Evolutionary conservation across 2,329 filamentous ascomycete genomes (phyloP), one percentile per base, ranked within the genome.

Genomic region (Bipolaris sorokiniana): DNA sequence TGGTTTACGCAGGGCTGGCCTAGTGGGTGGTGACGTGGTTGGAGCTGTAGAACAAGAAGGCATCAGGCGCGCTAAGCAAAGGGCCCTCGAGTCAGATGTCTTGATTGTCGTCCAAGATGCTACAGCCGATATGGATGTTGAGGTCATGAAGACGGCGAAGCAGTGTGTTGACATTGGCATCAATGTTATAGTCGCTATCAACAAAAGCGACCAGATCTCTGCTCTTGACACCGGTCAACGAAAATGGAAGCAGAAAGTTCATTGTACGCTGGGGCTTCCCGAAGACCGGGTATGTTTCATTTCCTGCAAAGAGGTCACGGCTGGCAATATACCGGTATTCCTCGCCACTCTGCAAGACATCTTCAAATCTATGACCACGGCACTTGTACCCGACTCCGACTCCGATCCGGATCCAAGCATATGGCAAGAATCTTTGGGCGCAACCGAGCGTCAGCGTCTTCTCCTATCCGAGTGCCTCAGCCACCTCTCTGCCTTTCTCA

Each of bases 21-120:
- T 73, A 58, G 65, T 60, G 16, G 64, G 66, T 48, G 53, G 67
- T 26, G 58, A 67, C 53, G 62, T 68, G 4, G 86, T 97, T 58
- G 91, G 92, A 0, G 81, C 84, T 9, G 83, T 99, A 23, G 95
- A 99, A 72, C 81, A 88, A 72, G 95, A 99, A 76, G 95, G 95
- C 1, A 98, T 99, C 71, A 86, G 90, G 48, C 84, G 95, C 48
- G 95, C 95, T 7, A 91, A 89, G 73, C 86, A 88, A 57, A 89
- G 90, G 67, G 95, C 94, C 0, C 78, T 87, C 28, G 88, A 93
- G 49, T 94, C 94, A 10, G 92, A 99, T 77, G 82, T 98, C 5
- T 85, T 98, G 42, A 83, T 98, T 47, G 89, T 90, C 7, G 83
- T 99, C 41, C 52, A 75, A 28, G 74, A 76, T 52, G 85, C 91